A percentile compares a stretch with the other conserved stretches of the same genome.
These are phyloP conservation scores for Diversispora eburnea DNA, from an alignment of 192 early-diverging fungal genomes.

Conservation along the genomic window DNA sequence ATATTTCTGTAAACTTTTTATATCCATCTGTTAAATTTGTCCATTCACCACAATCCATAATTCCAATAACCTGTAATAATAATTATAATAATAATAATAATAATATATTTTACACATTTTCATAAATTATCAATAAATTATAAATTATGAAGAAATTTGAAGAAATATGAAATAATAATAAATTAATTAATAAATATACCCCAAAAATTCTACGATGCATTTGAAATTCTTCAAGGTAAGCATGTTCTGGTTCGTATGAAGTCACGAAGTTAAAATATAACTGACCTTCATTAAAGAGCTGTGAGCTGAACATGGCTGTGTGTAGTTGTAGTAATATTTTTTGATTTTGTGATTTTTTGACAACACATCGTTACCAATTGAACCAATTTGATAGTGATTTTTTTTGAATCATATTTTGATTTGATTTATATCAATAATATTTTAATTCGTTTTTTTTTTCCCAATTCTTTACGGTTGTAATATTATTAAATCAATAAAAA, in stretches of 20 bases:
- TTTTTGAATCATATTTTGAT: not conserved
- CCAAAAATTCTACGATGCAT: conserved; percentile 70
- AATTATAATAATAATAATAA: conserved; percentile 7
- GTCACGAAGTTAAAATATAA: conserved; percentile 72
- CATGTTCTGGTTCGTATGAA: conserved; percentile 61
- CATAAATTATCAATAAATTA: too few relatives aligned
- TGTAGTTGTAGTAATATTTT: not conserved
- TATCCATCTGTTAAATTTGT: conserved; percentile 59
- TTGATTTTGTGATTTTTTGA: not conserved
- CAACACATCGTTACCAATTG: not conserved
- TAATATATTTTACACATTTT: not conserved
- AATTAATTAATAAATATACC: conserved; percentile 35
- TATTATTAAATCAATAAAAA: not conserved
- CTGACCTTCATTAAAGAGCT: conserved; percentile 60
- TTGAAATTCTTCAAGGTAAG: conserved; percentile 74
- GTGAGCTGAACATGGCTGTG: conserved; percentile 55
- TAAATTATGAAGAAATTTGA: not conserved
- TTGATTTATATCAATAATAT: not conserved
- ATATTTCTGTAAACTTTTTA: conserved; percentile 55
- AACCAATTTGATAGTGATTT: not conserved
- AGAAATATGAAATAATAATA: not conserved
- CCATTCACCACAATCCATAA: conserved; percentile 74
- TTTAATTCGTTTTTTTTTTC: not conserved
- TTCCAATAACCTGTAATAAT: conserved; percentile 64
- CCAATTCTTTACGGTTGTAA: too few relatives aligned